Evolutionary conservation across 495 filamentous ascomycete genomes (phyloP).

Genomic region (Penicillium ochrochloron): DNA sequence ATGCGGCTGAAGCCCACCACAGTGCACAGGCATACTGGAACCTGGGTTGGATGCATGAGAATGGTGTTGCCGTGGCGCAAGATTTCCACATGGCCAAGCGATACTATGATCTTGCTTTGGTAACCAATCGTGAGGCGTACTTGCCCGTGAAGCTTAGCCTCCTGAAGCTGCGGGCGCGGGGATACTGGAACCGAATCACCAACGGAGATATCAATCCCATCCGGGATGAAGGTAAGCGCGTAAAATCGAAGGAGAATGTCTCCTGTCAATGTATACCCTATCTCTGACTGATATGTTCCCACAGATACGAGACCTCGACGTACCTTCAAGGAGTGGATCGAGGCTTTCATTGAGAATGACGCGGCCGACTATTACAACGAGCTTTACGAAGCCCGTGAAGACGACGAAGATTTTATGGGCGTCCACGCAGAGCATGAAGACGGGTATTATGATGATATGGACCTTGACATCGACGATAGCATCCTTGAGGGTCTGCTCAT

Average conservation of each 20-base stretch:
- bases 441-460: slow-evolving; percentile 67
- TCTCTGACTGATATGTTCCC: slow-evolving; percentile 2
- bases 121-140: slow-evolving; percentile 91
- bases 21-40: slow-evolving; percentile 97
- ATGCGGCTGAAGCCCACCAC: slow-evolving; percentile 85
- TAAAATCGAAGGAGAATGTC: neutral
- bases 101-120: slow-evolving; percentile 90
- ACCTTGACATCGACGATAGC: slow-evolving; percentile 69
- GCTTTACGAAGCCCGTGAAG: slow-evolving; percentile 60
- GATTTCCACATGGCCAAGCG: slow-evolving; percentile 98
- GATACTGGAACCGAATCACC: slow-evolving; percentile 92
- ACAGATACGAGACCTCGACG: slow-evolving; percentile 69
- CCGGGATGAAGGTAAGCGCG: slow-evolving; percentile 70
- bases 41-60: slow-evolving; percentile 99
- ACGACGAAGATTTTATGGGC: slow-evolving; percentile 60
- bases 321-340: slow-evolving; percentile 82
- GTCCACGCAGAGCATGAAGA: slow-evolving; percentile 58
- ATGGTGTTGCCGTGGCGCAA: slow-evolving; percentile 88
- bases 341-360: slow-evolving; percentile 80
- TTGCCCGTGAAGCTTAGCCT: slow-evolving; percentile 90
- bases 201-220: slow-evolving; percentile 89
- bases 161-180: slow-evolving; percentile 80
- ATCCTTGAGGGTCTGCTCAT: slow-evolving; percentile 87
- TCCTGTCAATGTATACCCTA: neutral
- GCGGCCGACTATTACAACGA: slow-evolving; percentile 54